Evolutionary conservation across 495 filamentous ascomycete genomes (phyloP).

Genomic region (Talaromyces liani): DNA sequence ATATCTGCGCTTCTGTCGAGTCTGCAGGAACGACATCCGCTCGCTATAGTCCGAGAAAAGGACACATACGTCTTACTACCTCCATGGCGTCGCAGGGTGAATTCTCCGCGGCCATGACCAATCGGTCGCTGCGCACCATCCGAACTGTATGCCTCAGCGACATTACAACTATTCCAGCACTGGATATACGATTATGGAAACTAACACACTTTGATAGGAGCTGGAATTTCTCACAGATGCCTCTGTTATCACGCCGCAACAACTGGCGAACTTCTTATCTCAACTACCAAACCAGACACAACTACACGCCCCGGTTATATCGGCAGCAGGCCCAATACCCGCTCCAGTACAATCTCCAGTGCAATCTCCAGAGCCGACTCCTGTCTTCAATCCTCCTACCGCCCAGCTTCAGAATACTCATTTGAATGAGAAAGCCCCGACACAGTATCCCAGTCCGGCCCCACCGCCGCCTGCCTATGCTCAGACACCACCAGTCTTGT

Average conservation of each 20-base stretch:
- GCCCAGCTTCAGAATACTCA: constrained; percentile 39
- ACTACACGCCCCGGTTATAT: constrained; percentile 26
- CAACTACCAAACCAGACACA: constrained; percentile 65
- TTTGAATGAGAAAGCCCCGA: constrained; percentile 48
- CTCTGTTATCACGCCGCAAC: constrained; percentile 60
- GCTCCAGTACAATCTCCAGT: constrained; percentile 23
- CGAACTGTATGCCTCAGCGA: constrained; percentile 55
- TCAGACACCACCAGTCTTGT: constrained; percentile 50
- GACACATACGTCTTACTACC: background rate
- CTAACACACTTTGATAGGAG: constrained; percentile 49
- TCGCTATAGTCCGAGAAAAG: background rate
- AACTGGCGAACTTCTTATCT: constrained; percentile 61
- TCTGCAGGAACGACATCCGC: background rate
- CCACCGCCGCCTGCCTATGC: constrained; percentile 50
- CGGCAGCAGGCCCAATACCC: constrained; percentile 26
- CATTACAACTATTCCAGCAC: background rate
- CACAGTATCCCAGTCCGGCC: constrained; percentile 38
- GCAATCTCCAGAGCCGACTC: constrained; percentile 25
- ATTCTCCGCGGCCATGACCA: constrained; percentile 49
- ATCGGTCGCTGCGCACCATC: constrained; percentile 78
- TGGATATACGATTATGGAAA: background rate
- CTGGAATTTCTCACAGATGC: constrained; percentile 83
- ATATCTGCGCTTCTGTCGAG: background rate
- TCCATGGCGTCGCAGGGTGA: constrained; percentile 33
- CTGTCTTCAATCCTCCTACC: constrained; percentile 32